Conservation (phyloP, 495 filamentous ascomycete genomes). For the Tuber melanosporum region DNA sequence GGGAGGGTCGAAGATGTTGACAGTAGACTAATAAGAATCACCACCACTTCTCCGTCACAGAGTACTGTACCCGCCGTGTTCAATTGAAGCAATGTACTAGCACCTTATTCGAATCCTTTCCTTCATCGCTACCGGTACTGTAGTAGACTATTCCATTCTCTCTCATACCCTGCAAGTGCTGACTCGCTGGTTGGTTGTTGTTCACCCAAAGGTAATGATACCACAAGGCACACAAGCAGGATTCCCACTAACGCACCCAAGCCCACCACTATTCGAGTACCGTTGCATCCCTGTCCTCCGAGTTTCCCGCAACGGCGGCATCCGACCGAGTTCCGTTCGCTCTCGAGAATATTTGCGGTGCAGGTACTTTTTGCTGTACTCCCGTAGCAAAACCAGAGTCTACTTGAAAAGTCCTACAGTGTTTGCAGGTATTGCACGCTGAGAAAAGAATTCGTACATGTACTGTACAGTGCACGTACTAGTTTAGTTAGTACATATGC, state of each 20-base stretch:
- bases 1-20: background rate
- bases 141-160: background rate
- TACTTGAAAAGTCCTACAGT: background rate
- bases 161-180: background rate
- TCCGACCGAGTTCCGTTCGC: background rate
- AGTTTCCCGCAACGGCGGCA: background rate
- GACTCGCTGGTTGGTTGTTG: background rate
- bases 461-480: background rate
- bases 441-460: background rate
- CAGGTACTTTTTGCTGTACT: background rate
- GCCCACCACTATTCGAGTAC: background rate
- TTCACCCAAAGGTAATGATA: background rate
- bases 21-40: background rate
- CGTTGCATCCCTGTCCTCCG: background rate
- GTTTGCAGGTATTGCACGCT: background rate
- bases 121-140: background rate
- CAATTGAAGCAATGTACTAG: background rate
- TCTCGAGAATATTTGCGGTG: background rate
- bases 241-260: background rate
- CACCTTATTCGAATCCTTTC: background rate
- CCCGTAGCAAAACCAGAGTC: background rate
- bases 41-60: background rate
- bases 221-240: background rate
- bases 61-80: background rate
- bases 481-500: background rate